Percentiles rank a stretch among this genome's conserved stretches.
These are phyloP conservation scores for Setaria italica DNA, from an alignment of 202 grass and related monocot genomes.

Conservation along the genomic window DNA sequence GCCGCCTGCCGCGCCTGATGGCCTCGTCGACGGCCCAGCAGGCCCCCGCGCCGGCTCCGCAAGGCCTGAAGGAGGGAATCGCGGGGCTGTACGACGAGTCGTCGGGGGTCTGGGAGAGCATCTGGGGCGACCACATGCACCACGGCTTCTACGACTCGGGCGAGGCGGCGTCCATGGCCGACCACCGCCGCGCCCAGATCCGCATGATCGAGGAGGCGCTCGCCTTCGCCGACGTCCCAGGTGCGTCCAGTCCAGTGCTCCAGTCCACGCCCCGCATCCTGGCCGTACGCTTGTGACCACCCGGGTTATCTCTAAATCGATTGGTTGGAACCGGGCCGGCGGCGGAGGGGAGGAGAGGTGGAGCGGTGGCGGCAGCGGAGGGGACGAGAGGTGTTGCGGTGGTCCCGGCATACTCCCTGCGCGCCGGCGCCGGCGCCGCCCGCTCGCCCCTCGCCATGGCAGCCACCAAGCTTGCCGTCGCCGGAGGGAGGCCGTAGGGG, in stretches of 20 bases:
- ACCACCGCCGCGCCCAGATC: conserved; percentile 83
- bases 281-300: background rate
- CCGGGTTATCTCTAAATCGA: background rate
- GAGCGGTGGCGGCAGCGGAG: too few species aligned
- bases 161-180: conserved; percentile 58
- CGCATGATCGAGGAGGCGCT: conserved; percentile 93
- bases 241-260: conserved; percentile 31
- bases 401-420: too few species aligned
- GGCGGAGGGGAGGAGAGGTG: too few species aligned
- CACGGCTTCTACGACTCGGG: conserved; percentile 83
- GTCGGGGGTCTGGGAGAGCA: conserved; percentile 85
- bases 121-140: conserved; percentile 99
- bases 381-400: too few species aligned
- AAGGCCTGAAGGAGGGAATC: conserved; percentile 88
- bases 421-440: too few species aligned
- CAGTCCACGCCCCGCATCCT: background rate
- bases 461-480: too few species aligned
- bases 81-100: conserved; percentile 95
- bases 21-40: conserved; percentile 13
- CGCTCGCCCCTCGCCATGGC: too few species aligned
- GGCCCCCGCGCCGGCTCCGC: conserved; percentile 4
- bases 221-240: conserved; percentile 75
- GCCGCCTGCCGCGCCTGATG: background rate
- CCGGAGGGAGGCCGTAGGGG: too few species aligned
- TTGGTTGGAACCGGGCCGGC: background rate